Base-by-base conservation (phyloP, 768 basidiomycete species). In the Lactarius psammicola region DNA sequence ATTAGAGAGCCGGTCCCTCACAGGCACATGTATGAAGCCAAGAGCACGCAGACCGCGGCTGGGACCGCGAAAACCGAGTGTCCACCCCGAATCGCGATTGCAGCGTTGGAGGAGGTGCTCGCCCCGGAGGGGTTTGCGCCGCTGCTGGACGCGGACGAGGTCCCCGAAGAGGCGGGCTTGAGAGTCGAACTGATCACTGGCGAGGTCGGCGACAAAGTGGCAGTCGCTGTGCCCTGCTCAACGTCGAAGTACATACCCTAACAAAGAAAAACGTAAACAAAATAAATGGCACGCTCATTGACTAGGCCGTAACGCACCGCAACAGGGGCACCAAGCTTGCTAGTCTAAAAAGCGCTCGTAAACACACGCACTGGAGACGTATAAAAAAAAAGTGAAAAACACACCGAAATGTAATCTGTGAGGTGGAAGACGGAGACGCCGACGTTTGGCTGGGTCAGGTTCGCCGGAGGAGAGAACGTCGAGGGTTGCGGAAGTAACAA, bases 211-310 rank as follows among this genome's bases (percentile, higher is more conserved):
- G 82, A 77, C 54, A 85, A 72, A 34, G 83, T 78, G 49, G 72
- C 77, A 26, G 84, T 85, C 15, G 84, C 79, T 4, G 80, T 80
- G 30, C 91, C 91, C 70, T 85, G 83, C 75, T 91, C 84, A 70
- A 91, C 92, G 5, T 81, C 83, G 71, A 91, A 83, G 78, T 92
- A 94, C 67, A 80, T 87, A 54, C 78, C 87, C 87, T 88, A 11
- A 40, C n/a, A n/a, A 26, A 5, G 9, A 49, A 23, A n/a, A 44
- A 9, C 42, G 9, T 49, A 20, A 56, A 33, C 59, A 30, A 26
- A n/a, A 17, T 2, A 36, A 4, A 63, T 15, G 20, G 6, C 38
- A 26, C 11, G 38, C 20, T 33, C 4, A 20, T 15, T 5, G 9
- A 18, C 28, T 30, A 2, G 53, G 34, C 15, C 26, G 44, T 44